Conservation (phyloP, 73 alveolate genomes). For the Durusdinium trenchii region DNA sequence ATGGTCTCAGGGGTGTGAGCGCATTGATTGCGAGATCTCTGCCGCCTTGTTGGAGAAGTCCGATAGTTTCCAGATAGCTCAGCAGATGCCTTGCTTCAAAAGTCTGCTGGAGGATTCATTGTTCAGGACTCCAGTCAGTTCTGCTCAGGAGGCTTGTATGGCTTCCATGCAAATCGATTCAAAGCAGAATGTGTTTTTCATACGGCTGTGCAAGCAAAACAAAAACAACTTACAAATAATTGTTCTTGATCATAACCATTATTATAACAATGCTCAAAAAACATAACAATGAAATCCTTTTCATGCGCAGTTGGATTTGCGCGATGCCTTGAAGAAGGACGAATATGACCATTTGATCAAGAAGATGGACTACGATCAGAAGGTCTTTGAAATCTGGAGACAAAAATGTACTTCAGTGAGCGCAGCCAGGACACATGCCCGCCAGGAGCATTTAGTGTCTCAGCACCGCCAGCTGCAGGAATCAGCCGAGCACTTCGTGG, state of each 20-base stretch:
- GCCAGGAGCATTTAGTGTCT: background rate
- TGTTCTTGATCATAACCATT: no score
- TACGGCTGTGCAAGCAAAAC: no score
- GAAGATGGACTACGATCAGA: background rate
- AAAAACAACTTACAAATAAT: no score
- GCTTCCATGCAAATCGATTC: background rate
- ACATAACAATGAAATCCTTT: no score
- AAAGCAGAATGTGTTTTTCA: no score
- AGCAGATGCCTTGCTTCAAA: background rate
- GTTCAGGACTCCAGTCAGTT: background rate
- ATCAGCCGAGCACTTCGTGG: background rate
- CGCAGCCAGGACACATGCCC: background rate
- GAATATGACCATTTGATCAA: background rate
- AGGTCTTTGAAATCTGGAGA: background rate
- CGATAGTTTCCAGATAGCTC: background rate
- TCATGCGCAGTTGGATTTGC: no score
- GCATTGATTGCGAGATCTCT: background rate
- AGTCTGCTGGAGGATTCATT: background rate
- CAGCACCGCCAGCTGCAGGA: background rate
- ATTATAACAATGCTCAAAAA: no score
- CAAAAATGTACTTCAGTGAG: background rate
- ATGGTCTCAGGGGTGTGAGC: background rate
- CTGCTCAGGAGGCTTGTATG: background rate
- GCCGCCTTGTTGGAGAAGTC: constrained; percentile 14
- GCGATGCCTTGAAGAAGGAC: constrained; percentile 1